Evolutionary conservation across 1,284 basidiomycete genomes (phyloP).

Genomic region (Leccinum fallax): DNA sequence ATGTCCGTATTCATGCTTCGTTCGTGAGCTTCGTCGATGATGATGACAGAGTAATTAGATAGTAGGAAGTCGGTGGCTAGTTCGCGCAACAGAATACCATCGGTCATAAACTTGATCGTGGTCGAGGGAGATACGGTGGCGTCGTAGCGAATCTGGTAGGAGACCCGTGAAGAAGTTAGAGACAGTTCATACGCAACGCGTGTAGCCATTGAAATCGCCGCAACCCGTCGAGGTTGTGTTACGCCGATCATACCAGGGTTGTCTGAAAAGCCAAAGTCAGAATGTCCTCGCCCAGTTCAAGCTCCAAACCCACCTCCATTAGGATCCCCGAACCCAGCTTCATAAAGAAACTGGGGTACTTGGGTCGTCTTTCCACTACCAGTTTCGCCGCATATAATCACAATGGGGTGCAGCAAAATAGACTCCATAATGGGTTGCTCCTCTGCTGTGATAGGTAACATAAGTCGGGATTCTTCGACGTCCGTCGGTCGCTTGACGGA

Average conservation of each 20-base stretch:
- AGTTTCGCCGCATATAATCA: conserved; percentile 95
- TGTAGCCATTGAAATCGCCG: conserved; percentile 93
- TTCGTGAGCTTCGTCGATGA: conserved; percentile 98
- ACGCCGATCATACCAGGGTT: conserved; percentile 99
- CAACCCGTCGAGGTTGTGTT: conserved; percentile 97
- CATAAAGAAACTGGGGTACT: conserved; percentile 95
- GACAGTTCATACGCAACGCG: conserved; percentile 91
- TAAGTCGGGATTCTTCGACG: conserved; percentile 76
- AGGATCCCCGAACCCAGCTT: conserved; percentile 91
- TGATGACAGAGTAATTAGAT: conserved; percentile 89
- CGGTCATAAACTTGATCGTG: conserved; percentile 99
- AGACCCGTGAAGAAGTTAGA: conserved; percentile 78
- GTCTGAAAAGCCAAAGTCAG: conserved; percentile 48
- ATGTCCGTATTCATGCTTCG: conserved; percentile 99
- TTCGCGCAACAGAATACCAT: conserved; percentile 95
- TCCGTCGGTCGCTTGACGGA: conserved; percentile 69
- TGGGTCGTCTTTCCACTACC: conserved; percentile 99
- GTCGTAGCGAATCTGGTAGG: conserved; percentile 98
- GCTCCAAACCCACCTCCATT: conserved; percentile 64
- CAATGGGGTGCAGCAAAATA: conserved; percentile 85
- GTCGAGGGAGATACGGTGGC: conserved; percentile 89
- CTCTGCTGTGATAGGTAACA: conserved; percentile 90
- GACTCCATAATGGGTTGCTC: conserved; percentile 96
- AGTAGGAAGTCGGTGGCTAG: conserved; percentile 90
- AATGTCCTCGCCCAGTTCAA: not conserved